phyloP scores from a whole-genome alignment of 1,284 basidiomycete species.

The Sphaerobolus stellatus region DNA sequence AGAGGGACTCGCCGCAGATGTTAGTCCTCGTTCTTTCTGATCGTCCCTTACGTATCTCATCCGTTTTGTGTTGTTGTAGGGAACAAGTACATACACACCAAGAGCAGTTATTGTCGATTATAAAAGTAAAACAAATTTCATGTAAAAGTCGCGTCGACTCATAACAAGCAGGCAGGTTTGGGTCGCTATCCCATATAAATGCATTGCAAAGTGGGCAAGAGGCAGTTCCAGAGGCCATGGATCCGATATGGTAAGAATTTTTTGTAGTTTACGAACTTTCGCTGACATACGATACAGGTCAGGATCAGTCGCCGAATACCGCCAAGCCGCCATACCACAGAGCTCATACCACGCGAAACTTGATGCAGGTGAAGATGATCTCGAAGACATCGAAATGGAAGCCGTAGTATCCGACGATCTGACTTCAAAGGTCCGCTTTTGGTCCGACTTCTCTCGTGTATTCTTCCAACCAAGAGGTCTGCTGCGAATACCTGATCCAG shows the following conservation, averaged over 20 bases:
- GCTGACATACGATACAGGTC: conserved; percentile 40
- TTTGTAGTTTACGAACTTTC: conserved; percentile 9
- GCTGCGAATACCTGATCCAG: conserved; percentile 58
- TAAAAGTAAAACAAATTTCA: conserved; percentile 48
- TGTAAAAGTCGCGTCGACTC: conserved; percentile 12
- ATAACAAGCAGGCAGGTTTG: conserved; percentile 56
- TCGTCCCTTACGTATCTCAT: conserved; percentile 2
- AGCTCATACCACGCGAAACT: conserved; percentile 56
- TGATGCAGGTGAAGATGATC: conserved; percentile 35
- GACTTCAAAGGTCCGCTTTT: conserved; percentile 50
- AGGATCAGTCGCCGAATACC: conserved; percentile 48
- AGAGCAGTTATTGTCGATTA: conserved; percentile 63
- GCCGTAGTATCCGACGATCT: conserved; percentile 16
- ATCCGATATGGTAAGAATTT: conserved; percentile 29
- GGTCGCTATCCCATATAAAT: conserved; percentile 47
- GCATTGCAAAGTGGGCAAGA: conserved; percentile 37
- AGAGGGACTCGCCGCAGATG: conserved; percentile 52
- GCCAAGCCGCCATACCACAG: conserved; percentile 50
- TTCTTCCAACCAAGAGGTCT: conserved; percentile 64
- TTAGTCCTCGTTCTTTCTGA: conserved; percentile 25
- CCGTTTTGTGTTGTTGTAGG: conserved; percentile 36
- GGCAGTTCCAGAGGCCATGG: conserved; percentile 27
- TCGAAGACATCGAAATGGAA: conserved; percentile 22
- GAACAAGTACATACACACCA: conserved; percentile 57
- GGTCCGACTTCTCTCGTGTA: conserved; percentile 77